These are phyloP conservation scores for Aspergillus avenaceus DNA, from an alignment of 495 filamentous ascomycete genomes.

Conservation along the genomic window DNA sequence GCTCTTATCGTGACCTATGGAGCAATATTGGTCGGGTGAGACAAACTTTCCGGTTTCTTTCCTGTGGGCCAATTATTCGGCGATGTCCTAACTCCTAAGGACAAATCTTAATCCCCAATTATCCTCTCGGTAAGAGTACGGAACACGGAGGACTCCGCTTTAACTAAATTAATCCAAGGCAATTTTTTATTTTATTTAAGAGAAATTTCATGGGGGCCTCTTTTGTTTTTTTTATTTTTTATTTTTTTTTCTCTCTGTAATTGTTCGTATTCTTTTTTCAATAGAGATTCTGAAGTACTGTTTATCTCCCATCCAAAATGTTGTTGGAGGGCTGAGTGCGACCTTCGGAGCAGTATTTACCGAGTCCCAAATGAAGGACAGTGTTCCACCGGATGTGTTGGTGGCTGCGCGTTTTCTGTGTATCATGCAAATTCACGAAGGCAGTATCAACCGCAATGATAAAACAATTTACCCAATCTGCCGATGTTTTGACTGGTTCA, in stretches of 20 bases:
- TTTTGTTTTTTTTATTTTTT: background rate
- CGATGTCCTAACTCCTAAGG: background rate
- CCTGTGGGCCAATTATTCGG: slow-evolving; percentile 7
- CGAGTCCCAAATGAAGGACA: background rate
- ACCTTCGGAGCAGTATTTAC: background rate
- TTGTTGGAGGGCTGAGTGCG: background rate
- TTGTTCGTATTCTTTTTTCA: no score
- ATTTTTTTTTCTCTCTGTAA: background rate
- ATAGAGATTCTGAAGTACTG: background rate
- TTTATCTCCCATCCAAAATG: slow-evolving; percentile 5
- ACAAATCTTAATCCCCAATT: background rate
- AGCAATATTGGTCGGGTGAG: background rate
- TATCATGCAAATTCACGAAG: background rate
- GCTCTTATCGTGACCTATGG: background rate
- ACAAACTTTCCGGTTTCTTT: background rate
- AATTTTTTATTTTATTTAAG: background rate
- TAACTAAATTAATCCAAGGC: background rate
- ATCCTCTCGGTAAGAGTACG: slow-evolving; percentile 3
- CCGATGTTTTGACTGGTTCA: slow-evolving; percentile 1
- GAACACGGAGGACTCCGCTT: slow-evolving; percentile 5
- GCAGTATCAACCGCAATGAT: no score
- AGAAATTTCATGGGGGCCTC: no score
- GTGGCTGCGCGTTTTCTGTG: background rate
- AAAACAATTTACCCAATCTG: no score
- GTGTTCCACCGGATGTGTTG: no score